phyloP scores from a whole-genome alignment of 257 asterid species.

The Solanum lignicaule region DNA sequence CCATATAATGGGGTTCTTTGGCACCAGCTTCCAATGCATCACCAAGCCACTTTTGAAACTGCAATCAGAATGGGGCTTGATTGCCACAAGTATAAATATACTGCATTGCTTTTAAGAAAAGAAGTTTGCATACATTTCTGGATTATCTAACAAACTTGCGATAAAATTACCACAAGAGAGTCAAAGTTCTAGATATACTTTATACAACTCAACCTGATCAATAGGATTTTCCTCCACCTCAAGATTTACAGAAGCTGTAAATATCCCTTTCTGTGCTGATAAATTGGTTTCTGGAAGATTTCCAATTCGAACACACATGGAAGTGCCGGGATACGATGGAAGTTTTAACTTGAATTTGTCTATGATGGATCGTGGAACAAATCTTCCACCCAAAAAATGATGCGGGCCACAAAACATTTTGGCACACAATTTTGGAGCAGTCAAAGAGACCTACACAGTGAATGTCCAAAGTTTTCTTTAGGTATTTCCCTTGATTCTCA shows the following conservation, averaged over 20 bases:
- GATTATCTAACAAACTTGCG: background rate
- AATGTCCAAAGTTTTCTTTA: background rate
- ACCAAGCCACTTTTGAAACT: conserved; percentile 25
- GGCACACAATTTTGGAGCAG: conserved; percentile 29
- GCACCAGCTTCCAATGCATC: conserved; percentile 20
- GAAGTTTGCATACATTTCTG: background rate
- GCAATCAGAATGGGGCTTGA: background rate
- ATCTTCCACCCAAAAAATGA: conserved; percentile 28
- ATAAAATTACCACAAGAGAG: background rate
- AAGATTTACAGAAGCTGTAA: background rate
- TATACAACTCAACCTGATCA: conserved; percentile 16
- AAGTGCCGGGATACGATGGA: conserved; percentile 25
- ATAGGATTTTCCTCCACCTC: conserved; percentile 10
- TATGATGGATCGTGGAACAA: conserved; percentile 13
- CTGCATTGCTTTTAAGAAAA: background rate
- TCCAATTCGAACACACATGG: conserved; percentile 18
- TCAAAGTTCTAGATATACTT: background rate
- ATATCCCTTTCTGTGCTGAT: background rate
- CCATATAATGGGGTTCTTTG: conserved; percentile 23
- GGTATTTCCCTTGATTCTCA: background rate
- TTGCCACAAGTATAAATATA: background rate
- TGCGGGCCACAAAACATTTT: conserved; percentile 21
- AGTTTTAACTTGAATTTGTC: conserved; percentile 18
- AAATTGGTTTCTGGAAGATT: conserved; percentile 4
- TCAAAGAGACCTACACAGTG: conserved; percentile 16